Evolutionary conservation across 352 stramenopile genomes (phyloP).

Genomic region (Plasmopara viticola): DNA sequence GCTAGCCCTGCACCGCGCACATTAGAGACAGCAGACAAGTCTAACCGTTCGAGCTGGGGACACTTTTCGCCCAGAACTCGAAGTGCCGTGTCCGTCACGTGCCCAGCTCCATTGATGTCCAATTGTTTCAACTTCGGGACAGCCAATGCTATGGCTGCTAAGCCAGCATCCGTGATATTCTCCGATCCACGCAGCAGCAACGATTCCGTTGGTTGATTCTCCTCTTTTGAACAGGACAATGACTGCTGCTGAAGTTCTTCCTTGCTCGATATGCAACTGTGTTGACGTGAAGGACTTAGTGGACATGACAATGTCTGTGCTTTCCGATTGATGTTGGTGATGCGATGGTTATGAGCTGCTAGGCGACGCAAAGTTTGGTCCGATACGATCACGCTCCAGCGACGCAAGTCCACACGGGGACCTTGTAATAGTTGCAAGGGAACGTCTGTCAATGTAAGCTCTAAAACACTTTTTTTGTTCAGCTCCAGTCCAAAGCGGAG

Average conservation of each 20-base stretch:
- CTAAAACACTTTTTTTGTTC: neutral
- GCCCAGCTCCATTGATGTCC: slow-evolving; percentile 36
- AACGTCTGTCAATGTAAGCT: slow-evolving; percentile 29
- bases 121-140: slow-evolving; percentile 50
- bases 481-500: slow-evolving; percentile 12
- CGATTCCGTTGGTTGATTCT: slow-evolving; percentile 29
- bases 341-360: slow-evolving; percentile 51
- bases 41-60: slow-evolving; percentile 37
- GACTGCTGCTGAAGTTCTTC: slow-evolving; percentile 13
- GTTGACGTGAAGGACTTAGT: slow-evolving; percentile 4
- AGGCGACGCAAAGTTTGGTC: slow-evolving; percentile 55
- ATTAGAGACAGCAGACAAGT: slow-evolving; percentile 37
- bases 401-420: slow-evolving; percentile 41
- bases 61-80: slow-evolving; percentile 48
- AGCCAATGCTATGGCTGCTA: slow-evolving; percentile 43
- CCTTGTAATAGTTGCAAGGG: slow-evolving; percentile 60
- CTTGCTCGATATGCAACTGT: slow-evolving; percentile 3
- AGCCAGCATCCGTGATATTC: slow-evolving; percentile 49
- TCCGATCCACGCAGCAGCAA: slow-evolving; percentile 65
- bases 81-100: slow-evolving; percentile 52
- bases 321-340: slow-evolving; percentile 23
- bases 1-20: slow-evolving; percentile 57
- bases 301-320: slow-evolving; percentile 9
- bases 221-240: slow-evolving; percentile 7
- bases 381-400: slow-evolving; percentile 66